phyloP scores from a whole-genome alignment of 805 yeast genomes.

The Candida nanaspora region DNA sequence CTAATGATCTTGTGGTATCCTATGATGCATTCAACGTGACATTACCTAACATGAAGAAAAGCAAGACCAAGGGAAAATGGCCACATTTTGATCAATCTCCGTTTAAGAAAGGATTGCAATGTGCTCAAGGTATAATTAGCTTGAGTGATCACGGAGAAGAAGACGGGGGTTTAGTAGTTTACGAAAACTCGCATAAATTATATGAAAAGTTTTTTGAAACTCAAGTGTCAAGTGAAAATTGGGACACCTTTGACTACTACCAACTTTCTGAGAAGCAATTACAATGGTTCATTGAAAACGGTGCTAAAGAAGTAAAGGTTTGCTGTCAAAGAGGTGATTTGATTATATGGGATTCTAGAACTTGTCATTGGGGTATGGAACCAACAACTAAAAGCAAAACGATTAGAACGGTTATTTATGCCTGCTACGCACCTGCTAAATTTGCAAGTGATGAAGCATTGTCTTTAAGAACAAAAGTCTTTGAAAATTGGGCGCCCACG shows the following conservation, averaged over 20 bases:
- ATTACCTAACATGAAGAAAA: constrained; percentile 18
- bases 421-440: constrained; percentile 24
- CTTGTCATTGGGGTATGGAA: constrained; percentile 23
- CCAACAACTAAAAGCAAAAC: constrained; percentile 18
- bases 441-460: constrained; percentile 24
- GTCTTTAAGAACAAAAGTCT: constrained; percentile 13
- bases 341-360: constrained; percentile 29
- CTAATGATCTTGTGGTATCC: constrained; percentile 26
- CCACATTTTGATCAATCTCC: constrained; percentile 30
- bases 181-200: constrained; percentile 17
- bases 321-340: constrained; percentile 28
- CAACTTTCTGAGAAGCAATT: constrained; percentile 14
- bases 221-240: constrained; percentile 10
- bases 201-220: constrained; percentile 20
- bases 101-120: constrained; percentile 20
- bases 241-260: constrained; percentile 17
- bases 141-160: constrained; percentile 14
- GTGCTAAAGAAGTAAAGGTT: constrained; percentile 22
- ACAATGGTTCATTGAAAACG: constrained; percentile 21
- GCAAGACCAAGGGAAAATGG: constrained; percentile 15
- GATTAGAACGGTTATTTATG: constrained; percentile 24
- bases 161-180: constrained; percentile 27
- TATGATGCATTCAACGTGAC: constrained; percentile 26
- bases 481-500: constrained; percentile 20
- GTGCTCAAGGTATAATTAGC: constrained; percentile 28